A percentile compares a stretch with the other conserved stretches of the same genome.
Conservation (phyloP, 208 protist genomes). For the Herpetomonas samuelpessoai region DNA sequence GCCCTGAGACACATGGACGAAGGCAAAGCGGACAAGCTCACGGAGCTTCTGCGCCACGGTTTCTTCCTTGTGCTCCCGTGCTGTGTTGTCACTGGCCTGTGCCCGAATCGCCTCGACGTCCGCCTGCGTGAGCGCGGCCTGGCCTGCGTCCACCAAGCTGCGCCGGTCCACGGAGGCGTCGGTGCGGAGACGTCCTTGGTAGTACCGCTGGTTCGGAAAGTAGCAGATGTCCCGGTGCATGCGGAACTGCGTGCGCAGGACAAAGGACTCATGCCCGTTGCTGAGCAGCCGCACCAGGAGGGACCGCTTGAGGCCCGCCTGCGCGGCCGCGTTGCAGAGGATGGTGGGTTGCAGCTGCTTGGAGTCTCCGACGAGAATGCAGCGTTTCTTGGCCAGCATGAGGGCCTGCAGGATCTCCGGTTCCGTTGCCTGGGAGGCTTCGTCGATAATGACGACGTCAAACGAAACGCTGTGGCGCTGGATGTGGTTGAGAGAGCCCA, state of each 20-base stretch:
- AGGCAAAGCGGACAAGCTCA: conserved; percentile 51
- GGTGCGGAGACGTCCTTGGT: conserved; percentile 55
- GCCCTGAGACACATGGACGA: conserved; percentile 56
- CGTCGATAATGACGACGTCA: conserved; percentile 90
- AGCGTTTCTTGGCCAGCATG: conserved; percentile 40
- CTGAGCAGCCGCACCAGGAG: conserved; percentile 77
- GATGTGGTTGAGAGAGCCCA: conserved; percentile 79
- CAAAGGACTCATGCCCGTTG: conserved; percentile 43
- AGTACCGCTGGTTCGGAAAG: conserved; percentile 86
- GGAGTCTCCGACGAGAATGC: conserved; percentile 87
- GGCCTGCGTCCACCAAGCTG: not conserved
- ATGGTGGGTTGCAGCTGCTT: conserved; percentile 91
- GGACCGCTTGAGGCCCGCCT: conserved; percentile 54
- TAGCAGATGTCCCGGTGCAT: conserved; percentile 88
- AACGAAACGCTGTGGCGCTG: conserved; percentile 39
- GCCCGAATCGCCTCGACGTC: conserved; percentile 1
- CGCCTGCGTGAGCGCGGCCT: not conserved
- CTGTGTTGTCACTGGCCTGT: not conserved
- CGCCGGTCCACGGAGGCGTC: conserved; percentile 35
- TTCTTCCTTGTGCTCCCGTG: not conserved
- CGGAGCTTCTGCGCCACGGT: conserved; percentile 16
- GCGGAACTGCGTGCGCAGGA: conserved; percentile 88
- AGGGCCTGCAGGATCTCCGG: conserved; percentile 79
- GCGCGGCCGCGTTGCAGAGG: conserved; percentile 47
- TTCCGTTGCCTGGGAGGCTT: conserved; percentile 91